These are phyloP conservation scores for Nakazawaea pomicola DNA, from an alignment of 805 yeast species.

Conservation along the genomic window DNA sequence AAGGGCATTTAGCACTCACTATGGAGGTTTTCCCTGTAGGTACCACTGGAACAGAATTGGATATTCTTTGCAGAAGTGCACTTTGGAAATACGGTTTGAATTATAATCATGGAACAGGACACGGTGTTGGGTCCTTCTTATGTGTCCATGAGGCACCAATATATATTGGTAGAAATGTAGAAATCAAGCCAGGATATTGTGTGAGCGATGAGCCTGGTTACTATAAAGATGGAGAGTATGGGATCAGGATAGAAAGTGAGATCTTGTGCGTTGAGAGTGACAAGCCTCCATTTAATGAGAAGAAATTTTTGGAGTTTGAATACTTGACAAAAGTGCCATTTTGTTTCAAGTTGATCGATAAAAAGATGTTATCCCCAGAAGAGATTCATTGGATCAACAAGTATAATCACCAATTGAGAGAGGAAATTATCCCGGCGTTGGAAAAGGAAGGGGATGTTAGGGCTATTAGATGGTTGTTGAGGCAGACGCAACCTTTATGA, in stretches of 20 bases:
- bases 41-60: constrained; percentile 72
- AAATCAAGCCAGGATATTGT: constrained; percentile 58
- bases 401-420: constrained; percentile 58
- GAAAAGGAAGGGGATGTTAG: constrained; percentile 47
- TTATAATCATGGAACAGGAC: constrained; percentile 94
- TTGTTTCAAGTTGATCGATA: constrained; percentile 70
- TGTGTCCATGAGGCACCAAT: constrained; percentile 95
- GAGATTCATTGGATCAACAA: constrained; percentile 67
- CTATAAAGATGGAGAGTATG: constrained; percentile 85
- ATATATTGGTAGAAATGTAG: constrained; percentile 63
- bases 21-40: constrained; percentile 72
- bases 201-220: constrained; percentile 93
- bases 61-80: constrained; percentile 76
- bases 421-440: constrained; percentile 43
- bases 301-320: constrained; percentile 63
- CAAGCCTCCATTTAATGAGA: constrained; percentile 47
- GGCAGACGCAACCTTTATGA: constrained; percentile 47
- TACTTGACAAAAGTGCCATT: constrained; percentile 85
- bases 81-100: constrained; percentile 81
- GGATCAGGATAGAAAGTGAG: constrained; percentile 86
- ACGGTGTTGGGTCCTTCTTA: constrained; percentile 90
- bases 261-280: constrained; percentile 48
- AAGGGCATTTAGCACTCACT: constrained; percentile 88
- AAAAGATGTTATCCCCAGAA: constrained; percentile 43
- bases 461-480: constrained; percentile 65